Evolutionary conservation across 257 asterid genomes (phyloP).

Genomic region (Solanum ossicruentum): DNA sequence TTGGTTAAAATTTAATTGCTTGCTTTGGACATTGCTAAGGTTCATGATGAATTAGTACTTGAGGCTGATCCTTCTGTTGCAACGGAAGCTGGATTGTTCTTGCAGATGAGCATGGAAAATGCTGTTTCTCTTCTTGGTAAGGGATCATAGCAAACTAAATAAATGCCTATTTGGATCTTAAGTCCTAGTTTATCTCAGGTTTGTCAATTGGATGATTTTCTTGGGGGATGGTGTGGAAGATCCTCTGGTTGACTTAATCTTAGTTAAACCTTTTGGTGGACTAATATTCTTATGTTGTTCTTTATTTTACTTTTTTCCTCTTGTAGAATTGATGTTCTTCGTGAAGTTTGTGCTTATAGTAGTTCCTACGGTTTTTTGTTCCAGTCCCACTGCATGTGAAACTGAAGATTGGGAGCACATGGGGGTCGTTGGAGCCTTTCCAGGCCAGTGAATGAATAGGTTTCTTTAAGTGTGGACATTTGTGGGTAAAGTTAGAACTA

Average conservation of each 20-base stretch:
- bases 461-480: background rate
- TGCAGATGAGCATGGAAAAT: conserved; percentile 72
- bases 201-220: background rate
- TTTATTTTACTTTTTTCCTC: background rate
- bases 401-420: conserved; percentile 77
- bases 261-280: background rate
- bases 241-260: background rate
- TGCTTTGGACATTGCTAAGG: conserved; percentile 24
- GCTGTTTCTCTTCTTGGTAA: conserved; percentile 80
- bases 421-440: conserved; percentile 89
- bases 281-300: background rate
- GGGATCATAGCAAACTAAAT: conserved; percentile 1
- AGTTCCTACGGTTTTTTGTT: conserved; percentile 1
- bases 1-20: background rate
- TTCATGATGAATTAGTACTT: conserved; percentile 86
- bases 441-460: conserved; percentile 14
- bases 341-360: background rate
- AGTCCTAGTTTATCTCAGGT: background rate
- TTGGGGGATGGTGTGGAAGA: background rate
- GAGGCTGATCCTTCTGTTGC: conserved; percentile 69
- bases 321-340: background rate
- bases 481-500: background rate
- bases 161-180: background rate
- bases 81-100: conserved; percentile 75
- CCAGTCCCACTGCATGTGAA: conserved; percentile 91